These are phyloP conservation scores for Aureobasidium sp. DNA, from an alignment of 2,329 filamentous ascomycete genomes.

Conservation along the genomic window DNA sequence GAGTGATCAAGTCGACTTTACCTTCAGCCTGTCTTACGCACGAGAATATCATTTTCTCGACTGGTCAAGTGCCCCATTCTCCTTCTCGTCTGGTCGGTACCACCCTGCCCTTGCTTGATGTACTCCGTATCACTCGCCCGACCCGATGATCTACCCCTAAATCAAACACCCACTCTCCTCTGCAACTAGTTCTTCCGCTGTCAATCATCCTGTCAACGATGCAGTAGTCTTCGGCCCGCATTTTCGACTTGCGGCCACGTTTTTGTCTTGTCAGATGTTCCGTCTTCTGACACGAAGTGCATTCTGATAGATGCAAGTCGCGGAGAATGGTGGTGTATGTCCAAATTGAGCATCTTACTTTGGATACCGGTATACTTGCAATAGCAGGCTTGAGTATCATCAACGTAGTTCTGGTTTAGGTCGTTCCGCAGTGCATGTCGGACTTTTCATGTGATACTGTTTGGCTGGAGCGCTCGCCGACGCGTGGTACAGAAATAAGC, in stretches of 20 bases:
- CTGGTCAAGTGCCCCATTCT: background rate
- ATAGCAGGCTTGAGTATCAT: background rate
- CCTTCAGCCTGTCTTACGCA: too few species aligned
- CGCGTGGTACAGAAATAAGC: background rate
- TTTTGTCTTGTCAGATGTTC: background rate
- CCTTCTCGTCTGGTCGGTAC: background rate
- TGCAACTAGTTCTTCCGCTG: conserved; percentile 4
- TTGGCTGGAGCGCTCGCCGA: background rate
- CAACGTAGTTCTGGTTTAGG: background rate
- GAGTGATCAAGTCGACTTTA: background rate
- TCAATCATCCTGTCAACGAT: conserved; percentile 6
- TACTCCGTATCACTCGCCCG: background rate
- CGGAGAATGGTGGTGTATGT: background rate
- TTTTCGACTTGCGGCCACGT: conserved; percentile 2
- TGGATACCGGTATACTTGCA: background rate
- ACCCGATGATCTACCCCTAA: background rate
- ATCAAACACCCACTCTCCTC: background rate
- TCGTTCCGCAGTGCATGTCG: background rate
- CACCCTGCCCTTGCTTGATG: conserved; percentile 1
- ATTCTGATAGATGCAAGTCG: background rate
- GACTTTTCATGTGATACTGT: background rate
- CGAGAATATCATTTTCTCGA: background rate
- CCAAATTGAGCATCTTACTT: background rate
- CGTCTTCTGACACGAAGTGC: background rate
- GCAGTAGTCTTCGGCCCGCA: background rate